Percentiles rank a stretch among this genome's conserved stretches.
Evolutionary conservation across 257 asterid species (phyloP).

Genomic region (Salvia miltiorrhiza): DNA sequence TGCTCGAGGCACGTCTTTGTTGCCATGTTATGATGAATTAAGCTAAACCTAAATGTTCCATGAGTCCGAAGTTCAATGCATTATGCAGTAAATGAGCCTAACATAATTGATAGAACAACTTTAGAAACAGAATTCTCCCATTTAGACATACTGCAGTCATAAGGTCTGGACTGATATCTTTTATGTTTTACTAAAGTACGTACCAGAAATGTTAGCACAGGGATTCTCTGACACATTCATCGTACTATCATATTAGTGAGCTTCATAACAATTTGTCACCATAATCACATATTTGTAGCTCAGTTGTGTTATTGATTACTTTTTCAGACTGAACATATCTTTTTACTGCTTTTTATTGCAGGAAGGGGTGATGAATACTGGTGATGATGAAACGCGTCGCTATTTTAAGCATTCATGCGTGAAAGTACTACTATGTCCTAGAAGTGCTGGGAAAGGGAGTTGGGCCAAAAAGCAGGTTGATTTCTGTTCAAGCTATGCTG

Average conservation of each 20-base stretch:
- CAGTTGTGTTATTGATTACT: not conserved
- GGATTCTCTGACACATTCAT: not conserved
- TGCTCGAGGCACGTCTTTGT: not conserved
- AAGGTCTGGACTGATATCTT: not conserved
- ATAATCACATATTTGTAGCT: not conserved
- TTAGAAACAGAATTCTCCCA: not conserved
- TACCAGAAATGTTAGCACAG: not conserved
- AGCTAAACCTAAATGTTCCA: not conserved
- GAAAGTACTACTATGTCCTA: slow-evolving; percentile 79
- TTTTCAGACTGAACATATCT: not conserved
- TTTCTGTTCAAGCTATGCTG: not conserved
- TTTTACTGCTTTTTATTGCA: slow-evolving; percentile 25
- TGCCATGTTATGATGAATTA: too few relatives aligned
- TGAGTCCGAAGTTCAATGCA: not conserved
- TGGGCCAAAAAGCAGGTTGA: slow-evolving; percentile 65
- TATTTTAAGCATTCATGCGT: slow-evolving; percentile 90
- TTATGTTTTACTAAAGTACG: not conserved
- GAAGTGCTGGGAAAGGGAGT: slow-evolving; percentile 85
- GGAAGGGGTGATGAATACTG: slow-evolving; percentile 94
- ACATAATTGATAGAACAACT: not conserved
- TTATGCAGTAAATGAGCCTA: not conserved
- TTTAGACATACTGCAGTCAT: not conserved
- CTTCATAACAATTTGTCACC: not conserved
- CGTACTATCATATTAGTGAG: not conserved
- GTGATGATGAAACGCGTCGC: slow-evolving; percentile 90